Evolutionary conservation across 2,329 filamentous ascomycete species (phyloP), one percentile per base, ranked within the genome.

Genomic region (Huntiella moniliformis): DNA sequence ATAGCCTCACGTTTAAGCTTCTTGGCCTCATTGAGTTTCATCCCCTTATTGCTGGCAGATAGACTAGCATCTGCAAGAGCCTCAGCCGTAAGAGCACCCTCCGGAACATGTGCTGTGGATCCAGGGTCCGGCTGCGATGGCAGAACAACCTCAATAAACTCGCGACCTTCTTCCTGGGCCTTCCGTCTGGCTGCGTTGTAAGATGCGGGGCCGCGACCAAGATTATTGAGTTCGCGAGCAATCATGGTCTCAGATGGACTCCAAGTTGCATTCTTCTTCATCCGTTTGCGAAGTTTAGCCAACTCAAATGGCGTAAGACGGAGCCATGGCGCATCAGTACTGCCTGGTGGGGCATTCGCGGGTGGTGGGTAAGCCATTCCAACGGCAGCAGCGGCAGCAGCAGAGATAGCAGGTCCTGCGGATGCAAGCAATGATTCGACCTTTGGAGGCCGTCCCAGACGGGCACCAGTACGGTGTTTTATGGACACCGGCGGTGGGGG

Each of bases 261-360:
- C 83, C 83, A 91, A 4, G 82, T 78, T 0, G 82, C 80, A 56
- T 91, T 91, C 67, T 91, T 91, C 70, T 91, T 91, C 83, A 91
- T 91, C 13, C 80, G 71, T 62, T 91, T 91, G 50, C 83, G 68
- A 5, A 91, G 67, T 51, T 76, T 71, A 1, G 75, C 76, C 40
- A 81, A 64, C 56, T 81, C 77, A 51, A 73, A 79, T 12, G 68
- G 64, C 5, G 75, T 79, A 34, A 81, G 65, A 53, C 74, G 74
- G 17, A 79, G 63, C 77, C 77, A 81, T 0, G 77, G 77, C 8
- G 73, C 70, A 54, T 79, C 70, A 2, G 64, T 54, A 46, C 73
- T 75, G 22, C 75, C 75, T 11, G 70, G 61, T 1, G 72, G 64
- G 1, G 72, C 73, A 51, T 77, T 68, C 22, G 72, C 67, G 0